A percentile compares a stretch with the other conserved stretches of the same genome.
These are phyloP conservation scores for Coelastrella sp. DNA, from an alignment of 139 green algal species.

Conservation along the genomic window DNA sequence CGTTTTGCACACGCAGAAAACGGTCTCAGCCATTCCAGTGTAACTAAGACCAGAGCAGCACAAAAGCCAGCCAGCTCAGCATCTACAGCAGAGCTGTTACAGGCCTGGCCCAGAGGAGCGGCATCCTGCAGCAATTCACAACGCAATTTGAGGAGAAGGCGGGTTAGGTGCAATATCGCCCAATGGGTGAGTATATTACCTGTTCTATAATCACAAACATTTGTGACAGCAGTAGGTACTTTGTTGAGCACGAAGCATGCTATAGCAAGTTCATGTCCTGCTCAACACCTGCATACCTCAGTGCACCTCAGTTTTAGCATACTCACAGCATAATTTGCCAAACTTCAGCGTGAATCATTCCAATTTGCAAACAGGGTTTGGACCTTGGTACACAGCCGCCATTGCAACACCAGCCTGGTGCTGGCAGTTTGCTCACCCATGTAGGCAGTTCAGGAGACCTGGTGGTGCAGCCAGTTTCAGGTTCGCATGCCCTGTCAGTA, in stretches of 20 bases:
- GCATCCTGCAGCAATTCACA: background rate
- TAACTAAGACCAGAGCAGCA: background rate
- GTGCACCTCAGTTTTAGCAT: background rate
- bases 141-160: background rate
- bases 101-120: background rate
- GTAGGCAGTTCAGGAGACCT: background rate
- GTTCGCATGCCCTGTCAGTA: constrained; percentile 24
- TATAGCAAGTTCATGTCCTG: background rate
- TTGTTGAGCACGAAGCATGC: background rate
- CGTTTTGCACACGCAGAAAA: background rate
- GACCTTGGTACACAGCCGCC: background rate
- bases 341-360: background rate
- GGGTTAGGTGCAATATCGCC: background rate
- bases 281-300: background rate
- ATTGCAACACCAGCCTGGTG: background rate
- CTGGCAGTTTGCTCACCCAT: constrained; percentile 3
- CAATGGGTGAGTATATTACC: background rate
- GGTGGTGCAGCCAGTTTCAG: constrained; percentile 7
- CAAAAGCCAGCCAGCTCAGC: background rate
- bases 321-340: background rate
- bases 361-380: background rate
- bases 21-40: background rate
- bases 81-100: background rate
- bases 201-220: background rate
- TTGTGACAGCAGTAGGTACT: background rate